Evolutionary conservation across 1,284 basidiomycete species (phyloP).

Genomic region (Pseudomicrostroma phylloplanum): DNA sequence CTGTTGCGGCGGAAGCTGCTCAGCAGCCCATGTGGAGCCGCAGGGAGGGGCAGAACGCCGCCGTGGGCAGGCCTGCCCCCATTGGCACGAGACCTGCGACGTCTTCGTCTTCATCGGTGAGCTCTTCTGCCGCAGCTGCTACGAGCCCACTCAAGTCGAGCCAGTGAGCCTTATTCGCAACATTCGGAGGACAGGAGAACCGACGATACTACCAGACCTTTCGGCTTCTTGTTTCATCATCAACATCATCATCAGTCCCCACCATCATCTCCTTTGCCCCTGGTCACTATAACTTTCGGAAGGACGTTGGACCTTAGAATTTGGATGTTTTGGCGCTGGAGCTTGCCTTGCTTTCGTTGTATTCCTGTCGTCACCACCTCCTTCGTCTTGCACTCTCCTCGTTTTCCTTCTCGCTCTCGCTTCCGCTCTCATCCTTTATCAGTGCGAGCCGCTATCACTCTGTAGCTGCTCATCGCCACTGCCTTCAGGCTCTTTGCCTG

Average conservation of each 20-base stretch:
- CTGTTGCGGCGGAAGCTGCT: too few relatives aligned
- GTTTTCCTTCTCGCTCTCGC: background rate
- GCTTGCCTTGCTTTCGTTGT: background rate
- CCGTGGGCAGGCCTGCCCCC: too few relatives aligned
- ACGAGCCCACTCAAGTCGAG: too few relatives aligned
- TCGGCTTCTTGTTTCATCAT: background rate
- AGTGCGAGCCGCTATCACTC: background rate
- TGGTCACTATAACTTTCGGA: background rate
- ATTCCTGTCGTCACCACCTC: too few relatives aligned
- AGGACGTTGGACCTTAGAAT: background rate
- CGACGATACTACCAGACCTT: too few relatives aligned
- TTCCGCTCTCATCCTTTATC: background rate
- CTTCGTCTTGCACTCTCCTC: background rate
- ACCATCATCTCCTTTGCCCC: background rate
- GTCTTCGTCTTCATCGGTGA: too few relatives aligned
- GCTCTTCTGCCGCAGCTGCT: too few relatives aligned
- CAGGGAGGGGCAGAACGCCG: too few relatives aligned
- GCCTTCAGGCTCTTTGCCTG: background rate
- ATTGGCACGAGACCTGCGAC: too few relatives aligned
- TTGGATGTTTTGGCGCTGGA: background rate
- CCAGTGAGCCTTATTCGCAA: background rate
- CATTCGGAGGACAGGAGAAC: background rate
- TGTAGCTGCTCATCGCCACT: conserved; percentile 1
- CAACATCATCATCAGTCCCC: background rate
- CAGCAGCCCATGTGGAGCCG: too few relatives aligned